These are phyloP conservation scores for Phytophthora citrophthora DNA, from an alignment of 352 stramenopile species.

Conservation along the genomic window DNA sequence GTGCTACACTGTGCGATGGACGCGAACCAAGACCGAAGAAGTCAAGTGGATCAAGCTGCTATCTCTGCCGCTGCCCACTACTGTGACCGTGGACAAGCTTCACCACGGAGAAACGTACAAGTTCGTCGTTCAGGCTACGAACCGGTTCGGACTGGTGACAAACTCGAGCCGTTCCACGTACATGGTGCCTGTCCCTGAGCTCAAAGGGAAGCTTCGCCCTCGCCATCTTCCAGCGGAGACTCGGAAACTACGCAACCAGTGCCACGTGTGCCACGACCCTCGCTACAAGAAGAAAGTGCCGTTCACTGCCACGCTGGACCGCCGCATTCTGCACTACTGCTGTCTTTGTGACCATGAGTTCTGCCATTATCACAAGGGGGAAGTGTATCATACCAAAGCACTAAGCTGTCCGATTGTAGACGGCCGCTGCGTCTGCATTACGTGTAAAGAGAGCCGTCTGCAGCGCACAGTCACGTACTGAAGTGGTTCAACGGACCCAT, in stretches of 20 bases:
- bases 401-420: slow-evolving; percentile 83
- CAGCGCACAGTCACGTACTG: slow-evolving; percentile 61
- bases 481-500: slow-evolving; percentile 13
- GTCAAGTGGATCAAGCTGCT: slow-evolving; percentile 82
- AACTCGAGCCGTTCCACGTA: slow-evolving; percentile 85
- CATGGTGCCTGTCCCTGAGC: slow-evolving; percentile 81
- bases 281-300: slow-evolving; percentile 70
- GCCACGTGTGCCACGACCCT: slow-evolving; percentile 76
- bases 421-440: slow-evolving; percentile 75
- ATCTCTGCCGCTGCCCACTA: slow-evolving; percentile 68
- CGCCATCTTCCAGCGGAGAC: slow-evolving; percentile 38
- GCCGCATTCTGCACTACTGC: slow-evolving; percentile 84
- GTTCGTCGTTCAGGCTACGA: slow-evolving; percentile 84
- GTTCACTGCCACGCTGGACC: slow-evolving; percentile 69
- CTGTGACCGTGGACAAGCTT: slow-evolving; percentile 64
- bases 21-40: slow-evolving; percentile 76
- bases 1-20: slow-evolving; percentile 86
- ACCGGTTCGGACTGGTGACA: slow-evolving; percentile 77
- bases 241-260: slow-evolving; percentile 63
- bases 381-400: slow-evolving; percentile 81
- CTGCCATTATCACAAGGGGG: slow-evolving; percentile 84
- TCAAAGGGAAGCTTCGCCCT: slow-evolving; percentile 67
- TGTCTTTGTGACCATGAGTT: slow-evolving; percentile 82
- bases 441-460: slow-evolving; percentile 70
- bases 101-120: slow-evolving; percentile 86